Evolutionary conservation across 306 rosid genomes (phyloP).

Genomic region (Parietaria judaica): DNA sequence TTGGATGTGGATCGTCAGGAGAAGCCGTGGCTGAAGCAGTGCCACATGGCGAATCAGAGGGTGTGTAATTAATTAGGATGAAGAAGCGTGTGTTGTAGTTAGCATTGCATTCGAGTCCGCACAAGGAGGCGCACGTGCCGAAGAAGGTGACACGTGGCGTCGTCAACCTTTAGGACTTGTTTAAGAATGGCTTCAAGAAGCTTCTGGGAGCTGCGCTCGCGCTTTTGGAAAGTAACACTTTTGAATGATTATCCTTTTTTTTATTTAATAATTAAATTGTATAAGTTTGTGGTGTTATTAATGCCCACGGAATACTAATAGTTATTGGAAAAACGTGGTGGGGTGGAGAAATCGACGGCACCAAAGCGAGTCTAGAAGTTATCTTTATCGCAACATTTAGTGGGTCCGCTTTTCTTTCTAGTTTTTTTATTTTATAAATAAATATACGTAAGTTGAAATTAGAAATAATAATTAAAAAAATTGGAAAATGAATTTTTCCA

Average conservation of each 20-base stretch:
- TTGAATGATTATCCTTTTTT: neutral
- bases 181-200: constrained; percentile 34
- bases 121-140: constrained; percentile 43
- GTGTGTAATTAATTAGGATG: constrained; percentile 37
- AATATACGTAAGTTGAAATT: too few species aligned
- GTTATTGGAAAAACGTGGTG: constrained; percentile 1
- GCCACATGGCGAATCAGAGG: constrained; percentile 38
- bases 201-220: constrained; percentile 29
- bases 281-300: neutral
- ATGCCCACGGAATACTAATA: constrained; percentile 2
- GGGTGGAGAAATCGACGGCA: neutral
- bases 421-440: too few species aligned
- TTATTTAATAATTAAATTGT: neutral
- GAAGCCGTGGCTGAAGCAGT: constrained; percentile 46
- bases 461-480: too few species aligned
- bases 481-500: too few species aligned
- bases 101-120: constrained; percentile 19
- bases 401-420: neutral
- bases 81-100: constrained; percentile 1
- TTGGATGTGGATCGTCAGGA: constrained; percentile 30
- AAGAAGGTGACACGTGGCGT: constrained; percentile 35
- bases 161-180: constrained; percentile 31
- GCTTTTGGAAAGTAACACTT: constrained; percentile 1
- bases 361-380: neutral
- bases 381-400: neutral